These are phyloP conservation scores for Mycena belliarum DNA, from an alignment of 768 basidiomycete genomes.

Conservation along the genomic window DNA sequence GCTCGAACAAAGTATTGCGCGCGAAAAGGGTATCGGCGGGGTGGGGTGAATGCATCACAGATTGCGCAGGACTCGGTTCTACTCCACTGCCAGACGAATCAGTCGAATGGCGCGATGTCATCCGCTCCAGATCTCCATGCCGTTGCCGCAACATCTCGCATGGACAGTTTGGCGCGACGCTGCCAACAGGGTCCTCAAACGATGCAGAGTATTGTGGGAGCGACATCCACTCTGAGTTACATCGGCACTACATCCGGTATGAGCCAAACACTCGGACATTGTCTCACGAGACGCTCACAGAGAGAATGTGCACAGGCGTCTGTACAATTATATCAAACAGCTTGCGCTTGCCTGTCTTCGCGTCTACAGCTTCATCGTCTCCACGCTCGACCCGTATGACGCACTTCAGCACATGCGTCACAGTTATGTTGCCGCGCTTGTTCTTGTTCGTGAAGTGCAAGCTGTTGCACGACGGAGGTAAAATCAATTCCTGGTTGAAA, in stretches of 20 bases:
- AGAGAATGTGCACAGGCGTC: conserved; percentile 83
- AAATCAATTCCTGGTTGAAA: conserved; percentile 64
- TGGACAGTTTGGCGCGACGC: conserved; percentile 44
- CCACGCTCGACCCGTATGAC: conserved; percentile 82
- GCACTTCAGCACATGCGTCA: conserved; percentile 79
- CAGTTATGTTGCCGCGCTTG: conserved; percentile 68
- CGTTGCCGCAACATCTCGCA: conserved; percentile 36
- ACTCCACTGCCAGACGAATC: conserved; percentile 37
- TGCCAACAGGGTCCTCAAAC: conserved; percentile 37
- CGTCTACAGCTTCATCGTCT: conserved; percentile 63
- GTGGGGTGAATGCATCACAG: conserved; percentile 32
- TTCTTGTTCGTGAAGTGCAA: conserved; percentile 84
- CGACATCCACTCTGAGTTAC: conserved; percentile 75
- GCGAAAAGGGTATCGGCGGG: conserved; percentile 37
- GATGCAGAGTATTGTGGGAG: conserved; percentile 74
- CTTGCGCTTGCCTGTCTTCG: conserved; percentile 72
- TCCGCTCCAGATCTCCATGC: conserved; percentile 30
- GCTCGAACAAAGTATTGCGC: conserved; percentile 66
- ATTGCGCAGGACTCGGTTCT: conserved; percentile 33
- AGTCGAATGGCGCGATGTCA: conserved; percentile 35
- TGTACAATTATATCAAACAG: conserved; percentile 87
- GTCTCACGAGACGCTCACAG: conserved; percentile 50
- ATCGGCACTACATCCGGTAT: conserved; percentile 61
- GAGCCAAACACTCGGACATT: neutral
- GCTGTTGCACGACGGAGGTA: conserved; percentile 63